phyloP scores from a whole-genome alignment of 2,329 filamentous ascomycete genomes.

The Aureobasidium pullulans region DNA sequence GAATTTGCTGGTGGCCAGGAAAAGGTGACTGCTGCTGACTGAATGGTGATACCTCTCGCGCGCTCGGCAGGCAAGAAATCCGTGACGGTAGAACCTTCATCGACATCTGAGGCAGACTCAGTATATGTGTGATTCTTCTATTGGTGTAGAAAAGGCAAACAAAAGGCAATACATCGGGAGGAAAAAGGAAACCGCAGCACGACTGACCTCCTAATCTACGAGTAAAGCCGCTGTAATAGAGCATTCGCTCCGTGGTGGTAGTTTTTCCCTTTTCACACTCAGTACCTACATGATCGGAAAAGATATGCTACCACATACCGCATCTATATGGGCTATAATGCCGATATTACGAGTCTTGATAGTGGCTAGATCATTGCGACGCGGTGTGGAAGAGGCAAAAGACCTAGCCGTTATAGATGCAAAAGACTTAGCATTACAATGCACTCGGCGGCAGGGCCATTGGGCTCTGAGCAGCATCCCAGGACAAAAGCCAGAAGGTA shows the following conservation, averaged over 20 bases:
- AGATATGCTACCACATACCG: slow-evolving; percentile 40
- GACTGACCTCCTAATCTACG: slow-evolving; percentile 64
- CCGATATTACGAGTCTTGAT: slow-evolving; percentile 77
- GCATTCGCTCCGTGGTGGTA: slow-evolving; percentile 97
- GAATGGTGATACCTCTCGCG: slow-evolving; percentile 90
- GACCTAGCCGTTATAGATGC: neutral
- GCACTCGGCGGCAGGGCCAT: slow-evolving; percentile 6
- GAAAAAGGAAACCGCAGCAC: neutral
- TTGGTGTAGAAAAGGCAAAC: neutral
- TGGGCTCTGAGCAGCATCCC: slow-evolving; percentile 8
- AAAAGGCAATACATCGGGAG: neutral
- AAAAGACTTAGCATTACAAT: neutral
- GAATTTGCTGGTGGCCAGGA: slow-evolving; percentile 63
- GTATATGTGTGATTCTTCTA: neutral
- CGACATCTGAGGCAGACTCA: slow-evolving; percentile 57
- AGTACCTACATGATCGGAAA: slow-evolving; percentile 1
- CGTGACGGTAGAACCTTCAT: slow-evolving; percentile 92
- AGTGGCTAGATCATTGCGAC: slow-evolving; percentile 10
- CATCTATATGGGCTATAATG: slow-evolving; percentile 98
- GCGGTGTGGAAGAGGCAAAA: slow-evolving; percentile 10
- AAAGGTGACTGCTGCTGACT: slow-evolving; percentile 93
- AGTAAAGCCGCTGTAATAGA: slow-evolving; percentile 90
- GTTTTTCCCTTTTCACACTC: slow-evolving; percentile 65
- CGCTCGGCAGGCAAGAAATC: slow-evolving; percentile 93
- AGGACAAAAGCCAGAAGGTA: neutral